These are phyloP conservation scores for Spergularia azorica DNA, from an alignment of 179 eudicot species.

Conservation along the genomic window DNA sequence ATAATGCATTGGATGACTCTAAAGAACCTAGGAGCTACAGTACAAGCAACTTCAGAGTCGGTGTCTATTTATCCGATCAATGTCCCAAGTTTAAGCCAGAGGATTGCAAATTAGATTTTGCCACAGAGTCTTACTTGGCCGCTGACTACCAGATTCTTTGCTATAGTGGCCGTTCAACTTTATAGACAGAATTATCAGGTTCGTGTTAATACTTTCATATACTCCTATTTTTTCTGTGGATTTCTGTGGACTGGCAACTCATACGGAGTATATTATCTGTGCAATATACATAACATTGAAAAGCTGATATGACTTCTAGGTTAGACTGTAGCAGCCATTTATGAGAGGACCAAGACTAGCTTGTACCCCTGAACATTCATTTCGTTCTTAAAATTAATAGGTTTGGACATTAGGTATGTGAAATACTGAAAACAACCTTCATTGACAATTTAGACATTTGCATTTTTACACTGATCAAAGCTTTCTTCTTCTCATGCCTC, in stretches of 20 bases:
- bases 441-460: too few relatives aligned
- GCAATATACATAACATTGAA: not conserved
- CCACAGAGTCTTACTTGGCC: slow-evolving; percentile 35
- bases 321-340: too few relatives aligned
- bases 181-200: slow-evolving; percentile 43
- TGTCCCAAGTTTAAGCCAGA: slow-evolving; percentile 25
- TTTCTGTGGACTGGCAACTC: too few relatives aligned
- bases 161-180: slow-evolving; percentile 36
- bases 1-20: slow-evolving; percentile 46
- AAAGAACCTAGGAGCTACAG: slow-evolving; percentile 41
- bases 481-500: too few relatives aligned
- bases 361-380: too few relatives aligned
- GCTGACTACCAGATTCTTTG: slow-evolving; percentile 43
- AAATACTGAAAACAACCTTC: too few relatives aligned
- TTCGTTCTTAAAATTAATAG: too few relatives aligned
- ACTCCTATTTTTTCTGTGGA: not conserved
- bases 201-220: slow-evolving; percentile 1
- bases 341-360: too few relatives aligned
- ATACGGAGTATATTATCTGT: too few relatives aligned
- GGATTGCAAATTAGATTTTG: slow-evolving; percentile 24
- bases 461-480: too few relatives aligned
- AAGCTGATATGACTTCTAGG: slow-evolving; percentile 3
- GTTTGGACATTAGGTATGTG: too few relatives aligned
- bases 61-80: slow-evolving; percentile 28
- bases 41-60: slow-evolving; percentile 21